Evolutionary conservation across 257 asterid species (phyloP).

Genomic region (Forsythia suspensa): DNA sequence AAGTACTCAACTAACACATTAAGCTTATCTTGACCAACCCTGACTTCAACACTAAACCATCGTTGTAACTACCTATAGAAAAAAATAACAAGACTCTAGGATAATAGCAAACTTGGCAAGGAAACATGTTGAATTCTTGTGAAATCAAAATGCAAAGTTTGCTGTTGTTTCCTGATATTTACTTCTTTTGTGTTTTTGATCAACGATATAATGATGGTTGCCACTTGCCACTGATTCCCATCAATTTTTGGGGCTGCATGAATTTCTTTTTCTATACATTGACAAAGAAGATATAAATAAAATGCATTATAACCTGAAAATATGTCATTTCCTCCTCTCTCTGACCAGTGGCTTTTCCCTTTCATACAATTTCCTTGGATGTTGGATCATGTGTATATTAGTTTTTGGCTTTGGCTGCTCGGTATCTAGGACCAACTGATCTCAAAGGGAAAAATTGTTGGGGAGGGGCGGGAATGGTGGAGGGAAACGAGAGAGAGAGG

Average conservation of each 20-base stretch:
- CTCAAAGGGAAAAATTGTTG: conserved; percentile 1
- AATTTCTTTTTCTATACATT: not conserved
- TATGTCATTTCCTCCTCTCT: conserved; percentile 1
- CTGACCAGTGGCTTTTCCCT: not conserved
- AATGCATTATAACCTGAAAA: not conserved
- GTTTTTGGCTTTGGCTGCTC: not conserved
- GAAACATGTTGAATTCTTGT: not conserved
- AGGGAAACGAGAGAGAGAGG: not conserved
- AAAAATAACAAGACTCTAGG: not conserved
- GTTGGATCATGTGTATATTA: not conserved
- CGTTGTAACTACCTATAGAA: not conserved
- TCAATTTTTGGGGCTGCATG: not conserved
- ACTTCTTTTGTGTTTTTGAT: not conserved
- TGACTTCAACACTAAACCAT: not conserved
- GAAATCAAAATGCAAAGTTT: not conserved
- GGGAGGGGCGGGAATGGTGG: not conserved
- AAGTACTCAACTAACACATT: not conserved
- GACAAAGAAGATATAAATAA: not conserved
- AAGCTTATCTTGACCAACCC: not conserved
- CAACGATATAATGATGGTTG: not conserved
- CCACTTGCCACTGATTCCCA: not conserved
- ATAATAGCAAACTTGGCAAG: not conserved
- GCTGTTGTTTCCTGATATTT: not conserved
- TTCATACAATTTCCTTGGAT: conserved; percentile 8
- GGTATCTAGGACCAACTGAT: not conserved